Evolutionary conservation across 129 eudicot species (phyloP).

Genomic region (Saussurea involucrata): DNA sequence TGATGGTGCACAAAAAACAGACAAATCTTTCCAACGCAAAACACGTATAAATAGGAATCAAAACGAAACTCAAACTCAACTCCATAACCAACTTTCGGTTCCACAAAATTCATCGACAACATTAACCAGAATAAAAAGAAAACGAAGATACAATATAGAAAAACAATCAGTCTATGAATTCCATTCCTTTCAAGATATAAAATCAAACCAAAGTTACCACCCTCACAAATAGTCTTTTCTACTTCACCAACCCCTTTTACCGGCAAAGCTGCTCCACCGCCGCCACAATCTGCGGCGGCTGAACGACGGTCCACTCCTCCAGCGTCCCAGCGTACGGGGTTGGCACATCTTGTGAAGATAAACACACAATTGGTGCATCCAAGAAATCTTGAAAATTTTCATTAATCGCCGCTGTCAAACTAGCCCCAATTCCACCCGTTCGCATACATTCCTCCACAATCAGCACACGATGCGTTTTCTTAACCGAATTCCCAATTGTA

Average conservation of each 20-base stretch:
- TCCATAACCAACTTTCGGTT: background rate
- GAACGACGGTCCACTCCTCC: constrained; percentile 88
- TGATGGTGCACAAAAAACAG: too few relatives aligned
- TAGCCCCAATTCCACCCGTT: constrained; percentile 95
- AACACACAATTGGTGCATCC: constrained; percentile 86
- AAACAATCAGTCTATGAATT: background rate
- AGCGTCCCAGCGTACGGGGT: constrained; percentile 82
- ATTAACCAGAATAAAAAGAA: background rate
- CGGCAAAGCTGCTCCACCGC: constrained; percentile 91
- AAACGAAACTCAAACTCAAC: constrained; percentile 9
- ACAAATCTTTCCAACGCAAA: background rate
- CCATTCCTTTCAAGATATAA: background rate
- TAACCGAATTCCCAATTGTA: constrained; percentile 83
- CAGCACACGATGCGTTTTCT: constrained; percentile 90
- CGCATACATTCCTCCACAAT: constrained; percentile 98
- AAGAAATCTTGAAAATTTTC: constrained; percentile 84
- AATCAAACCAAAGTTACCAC: constrained; percentile 11
- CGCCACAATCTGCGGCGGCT: constrained; percentile 86
- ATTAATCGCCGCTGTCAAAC: constrained; percentile 79
- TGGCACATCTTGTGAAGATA: constrained; percentile 94
- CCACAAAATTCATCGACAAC: constrained; percentile 9
- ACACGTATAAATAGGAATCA: background rate
- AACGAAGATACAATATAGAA: background rate
- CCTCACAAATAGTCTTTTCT: background rate
- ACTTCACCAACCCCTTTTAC: constrained; percentile 3